Evolutionary conservation across 495 filamentous ascomycete species (phyloP), one percentile per base, ranked within the genome.

Genomic region (Margaritispora aquatica): DNA sequence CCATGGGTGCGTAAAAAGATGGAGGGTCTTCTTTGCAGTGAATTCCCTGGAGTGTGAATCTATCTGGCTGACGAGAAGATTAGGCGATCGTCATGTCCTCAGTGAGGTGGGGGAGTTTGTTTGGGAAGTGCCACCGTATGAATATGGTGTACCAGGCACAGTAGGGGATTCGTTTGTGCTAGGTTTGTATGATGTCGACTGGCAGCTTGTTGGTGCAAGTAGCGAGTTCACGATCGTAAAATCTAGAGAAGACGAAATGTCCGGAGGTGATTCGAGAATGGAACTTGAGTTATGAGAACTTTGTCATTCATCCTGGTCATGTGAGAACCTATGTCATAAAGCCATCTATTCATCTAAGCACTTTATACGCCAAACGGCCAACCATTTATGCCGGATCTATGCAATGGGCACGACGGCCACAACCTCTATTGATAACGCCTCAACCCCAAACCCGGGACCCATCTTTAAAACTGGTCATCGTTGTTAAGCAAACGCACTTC

Each of bases 401-500:
- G 38, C 38, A 10, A n/a, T n/a, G 38, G 38, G 38, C 38, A 44
- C 38, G 38, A 44, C 38, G 38, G 38, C 38, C 38, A 15, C 38
- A n/a, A 44, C 38, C 38, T 44, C 38, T 44, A 44, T 44, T n/a
- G 17, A 15, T 15, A 44, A 44, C 38, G 38, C 47, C 24, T 4
- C 47, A 9, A 23, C 23, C 9, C 9, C 47, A 34, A 34, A 23
- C 24, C 24, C n/a, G n/a, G n/a, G n/a, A n/a, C n/a, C n/a, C n/a
- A n/a, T n/a, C n/a, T n/a, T 50, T 69, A 98, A 51, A 98, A 73
- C 77, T 97, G 95, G 15, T 89, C 84, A 60, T 88, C 84, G 66
- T 96, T 87, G 68, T 95, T 92, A 62, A 94, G 59, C 26, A 98
- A 76, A 69, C 83, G 78, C 34, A 97, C 90, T 73, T 97, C 90